These are phyloP conservation scores for Aspergillus diversus DNA, from an alignment of 495 filamentous ascomycete species.

Conservation along the genomic window DNA sequence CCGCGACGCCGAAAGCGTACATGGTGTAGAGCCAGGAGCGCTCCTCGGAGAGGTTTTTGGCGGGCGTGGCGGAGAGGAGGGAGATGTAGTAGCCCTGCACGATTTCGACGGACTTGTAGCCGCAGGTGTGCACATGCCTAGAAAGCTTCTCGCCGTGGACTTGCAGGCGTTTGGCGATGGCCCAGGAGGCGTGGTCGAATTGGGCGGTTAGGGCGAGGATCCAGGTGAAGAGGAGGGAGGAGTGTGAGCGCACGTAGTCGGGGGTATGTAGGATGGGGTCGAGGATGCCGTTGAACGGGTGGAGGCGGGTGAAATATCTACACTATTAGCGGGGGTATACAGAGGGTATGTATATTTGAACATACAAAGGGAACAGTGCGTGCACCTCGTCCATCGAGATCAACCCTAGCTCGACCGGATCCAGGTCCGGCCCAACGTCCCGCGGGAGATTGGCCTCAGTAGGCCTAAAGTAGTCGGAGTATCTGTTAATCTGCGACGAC, in stretches of 20 bases:
- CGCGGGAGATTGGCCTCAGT: constrained; percentile 7
- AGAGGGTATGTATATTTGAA: constrained; percentile 2
- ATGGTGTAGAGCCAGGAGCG: constrained; percentile 35
- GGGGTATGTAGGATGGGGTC: constrained; percentile 63
- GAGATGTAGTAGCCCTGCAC: constrained; percentile 45
- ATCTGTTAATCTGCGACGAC: constrained; percentile 1
- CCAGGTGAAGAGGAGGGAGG: constrained; percentile 66
- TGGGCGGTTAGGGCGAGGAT: constrained; percentile 63
- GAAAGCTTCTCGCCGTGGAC: constrained; percentile 64
- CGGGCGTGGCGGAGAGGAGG: constrained; percentile 30
- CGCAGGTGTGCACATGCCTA: constrained; percentile 55
- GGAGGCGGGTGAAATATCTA: constrained; percentile 64
- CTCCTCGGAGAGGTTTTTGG: constrained; percentile 27
- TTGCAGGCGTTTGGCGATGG: constrained; percentile 59
- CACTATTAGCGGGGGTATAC: not conserved
- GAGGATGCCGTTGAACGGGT: constrained; percentile 67
- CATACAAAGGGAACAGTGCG: constrained; percentile 60
- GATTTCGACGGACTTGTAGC: constrained; percentile 67
- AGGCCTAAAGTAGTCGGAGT: constrained; percentile 28
- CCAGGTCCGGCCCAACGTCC: constrained; percentile 60
- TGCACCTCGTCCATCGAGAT: constrained; percentile 58
- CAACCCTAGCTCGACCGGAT: constrained; percentile 64
- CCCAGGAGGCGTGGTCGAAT: constrained; percentile 58
- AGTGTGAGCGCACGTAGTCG: constrained; percentile 60
- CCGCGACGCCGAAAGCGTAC: constrained; percentile 33